phyloP scores from a whole-genome alignment of 176 grass and related monocot species.

The Saccharum spontaneum region DNA sequence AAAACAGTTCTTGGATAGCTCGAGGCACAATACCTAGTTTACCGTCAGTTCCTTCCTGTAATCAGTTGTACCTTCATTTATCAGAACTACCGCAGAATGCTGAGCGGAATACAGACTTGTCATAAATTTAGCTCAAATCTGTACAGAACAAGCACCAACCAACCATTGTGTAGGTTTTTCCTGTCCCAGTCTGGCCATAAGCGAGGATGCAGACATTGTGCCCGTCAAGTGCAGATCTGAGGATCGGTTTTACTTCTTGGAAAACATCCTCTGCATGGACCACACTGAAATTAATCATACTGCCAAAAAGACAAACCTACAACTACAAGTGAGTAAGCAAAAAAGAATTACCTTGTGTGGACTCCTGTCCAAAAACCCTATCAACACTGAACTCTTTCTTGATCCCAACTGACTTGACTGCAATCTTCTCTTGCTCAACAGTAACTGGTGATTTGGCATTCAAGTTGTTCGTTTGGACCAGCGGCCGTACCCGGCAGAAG shows the following conservation, averaged over 20 bases:
- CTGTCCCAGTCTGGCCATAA: conserved; percentile 82
- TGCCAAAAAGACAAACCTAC: background rate
- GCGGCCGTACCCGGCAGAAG: conserved; percentile 68
- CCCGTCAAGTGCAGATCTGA: conserved; percentile 81
- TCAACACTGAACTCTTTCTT: conserved; percentile 79
- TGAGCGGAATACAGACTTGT: background rate
- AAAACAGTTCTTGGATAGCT: conserved; percentile 74
- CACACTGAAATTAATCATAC: conserved; percentile 2
- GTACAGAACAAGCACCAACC: conserved; percentile 8
- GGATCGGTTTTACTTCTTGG: conserved; percentile 69
- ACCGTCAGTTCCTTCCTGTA: conserved; percentile 80
- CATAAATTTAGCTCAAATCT: conserved; percentile 20
- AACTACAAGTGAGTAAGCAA: conserved; percentile 4
- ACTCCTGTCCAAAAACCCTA: conserved; percentile 63
- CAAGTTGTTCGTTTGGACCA: conserved; percentile 31
- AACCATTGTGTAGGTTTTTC: conserved; percentile 93
- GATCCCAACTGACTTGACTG: conserved; percentile 53
- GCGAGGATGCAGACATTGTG: conserved; percentile 82
- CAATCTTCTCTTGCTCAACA: conserved; percentile 58
- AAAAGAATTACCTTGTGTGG: conserved; percentile 73
- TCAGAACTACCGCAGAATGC: background rate
- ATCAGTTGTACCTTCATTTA: conserved; percentile 19
- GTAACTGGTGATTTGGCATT: conserved; percentile 41
- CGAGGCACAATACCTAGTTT: conserved; percentile 66
- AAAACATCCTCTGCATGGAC: conserved; percentile 64